Conservation (phyloP, 371 early-diverging fungal genomes). For the Mucor velutinosus region DNA sequence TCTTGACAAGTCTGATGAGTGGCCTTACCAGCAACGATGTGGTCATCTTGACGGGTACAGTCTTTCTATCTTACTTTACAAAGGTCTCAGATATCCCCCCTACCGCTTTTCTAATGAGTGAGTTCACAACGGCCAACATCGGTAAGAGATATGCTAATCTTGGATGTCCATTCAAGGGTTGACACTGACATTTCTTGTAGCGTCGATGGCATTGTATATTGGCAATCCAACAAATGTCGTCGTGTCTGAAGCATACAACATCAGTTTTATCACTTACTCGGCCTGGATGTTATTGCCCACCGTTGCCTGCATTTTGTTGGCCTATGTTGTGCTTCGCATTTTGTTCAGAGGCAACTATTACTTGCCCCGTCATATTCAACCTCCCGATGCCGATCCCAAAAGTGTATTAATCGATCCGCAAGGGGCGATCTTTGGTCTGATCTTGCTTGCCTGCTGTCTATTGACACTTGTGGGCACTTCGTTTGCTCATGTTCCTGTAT, state of each 20-base stretch:
- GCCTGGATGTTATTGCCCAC: conserved; percentile 83
- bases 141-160: conserved; percentile 23
- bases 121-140: conserved; percentile 73
- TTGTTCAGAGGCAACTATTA: conserved; percentile 49
- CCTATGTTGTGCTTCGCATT: conserved; percentile 56
- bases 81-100: conserved; percentile 63
- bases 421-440: conserved; percentile 62
- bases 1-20: conserved; percentile 73
- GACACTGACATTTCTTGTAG: conserved; percentile 20
- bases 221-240: conserved; percentile 88
- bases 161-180: not conserved
- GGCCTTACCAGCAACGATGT: conserved; percentile 82
- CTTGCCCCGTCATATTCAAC: conserved; percentile 47
- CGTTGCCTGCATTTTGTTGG: conserved; percentile 53
- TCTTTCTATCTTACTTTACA: conserved; percentile 74
- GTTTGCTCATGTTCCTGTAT: conserved; percentile 65
- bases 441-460: conserved; percentile 53
- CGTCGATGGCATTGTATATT: conserved; percentile 82
- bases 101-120: conserved; percentile 70
- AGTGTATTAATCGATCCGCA: conserved; percentile 55
- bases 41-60: conserved; percentile 78
- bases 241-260: conserved; percentile 75
- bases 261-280: conserved; percentile 74
- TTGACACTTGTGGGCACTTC: conserved; percentile 64
- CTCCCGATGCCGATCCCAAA: conserved; percentile 55